Evolutionary conservation across 2,329 filamentous ascomycete genomes (phyloP), one percentile per base, ranked within the genome.

Genomic region (Alternaria sp.): DNA sequence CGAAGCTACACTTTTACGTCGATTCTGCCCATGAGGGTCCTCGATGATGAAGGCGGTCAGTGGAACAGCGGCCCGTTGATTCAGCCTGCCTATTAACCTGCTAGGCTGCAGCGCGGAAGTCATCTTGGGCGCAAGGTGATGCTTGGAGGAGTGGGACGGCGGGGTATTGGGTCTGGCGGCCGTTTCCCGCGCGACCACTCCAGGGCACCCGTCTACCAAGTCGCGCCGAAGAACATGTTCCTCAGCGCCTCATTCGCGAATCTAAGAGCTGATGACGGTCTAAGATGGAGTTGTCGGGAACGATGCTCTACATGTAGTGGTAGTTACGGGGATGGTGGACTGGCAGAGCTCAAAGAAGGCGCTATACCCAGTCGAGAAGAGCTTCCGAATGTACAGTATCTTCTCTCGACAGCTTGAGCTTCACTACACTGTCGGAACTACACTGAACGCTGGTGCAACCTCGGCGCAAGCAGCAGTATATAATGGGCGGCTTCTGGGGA

Each of bases 21-120:
- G 58, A 67, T 78, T 77, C 76, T 79, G 76, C 75, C 72, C 65
- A 56, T 56, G 60, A 67, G 60, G 61, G 60, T 64, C 64, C 61
- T 70, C 65, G 55, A 67, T 67, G 67, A 62, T 55, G 53, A 65
- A 65, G 75, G 77, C 77, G 77, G 76, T 79, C 72, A 78, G 64
- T 78, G 77, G 77, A 63, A 63, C 60, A 28, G 57, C 77, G 77
- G 77, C 68, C 77, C 77, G 77, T 71, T 71, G 70, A 72, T 74
- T 76, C 76, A 73, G 72, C 68, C 72, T 78, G 70, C 72, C 70
- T 57, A 70, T 76, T 70, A 69, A 63, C 68, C 71, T 61, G 55
- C 63, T 61, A 50, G 61, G 60, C 55, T 63, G 37, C 64, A 63
- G 58, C 61, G 46, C 51, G 50, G 51, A 49, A 58, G 51, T 25